Conservation (phyloP, 2,329 filamentous ascomycete genomes). For the Tolypocladium album region DNA sequence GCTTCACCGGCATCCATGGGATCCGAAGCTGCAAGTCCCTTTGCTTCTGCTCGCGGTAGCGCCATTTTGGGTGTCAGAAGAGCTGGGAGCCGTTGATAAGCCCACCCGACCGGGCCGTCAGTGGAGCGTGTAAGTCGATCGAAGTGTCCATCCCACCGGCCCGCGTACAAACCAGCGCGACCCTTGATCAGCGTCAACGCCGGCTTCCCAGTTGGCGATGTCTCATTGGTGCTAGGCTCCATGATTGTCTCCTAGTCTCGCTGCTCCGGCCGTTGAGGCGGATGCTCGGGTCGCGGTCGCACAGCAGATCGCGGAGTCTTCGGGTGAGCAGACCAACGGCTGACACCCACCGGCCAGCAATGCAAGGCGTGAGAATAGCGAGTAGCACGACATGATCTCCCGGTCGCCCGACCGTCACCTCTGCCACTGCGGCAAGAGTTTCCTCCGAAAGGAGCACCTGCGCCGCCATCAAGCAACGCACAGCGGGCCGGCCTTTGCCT, state of each 20-base stretch:
- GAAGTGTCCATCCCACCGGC: not conserved
- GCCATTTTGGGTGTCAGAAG: not conserved
- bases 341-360: not conserved
- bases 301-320: not conserved
- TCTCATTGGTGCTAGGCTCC: not conserved
- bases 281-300: not conserved
- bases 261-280: not conserved
- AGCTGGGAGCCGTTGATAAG: not conserved
- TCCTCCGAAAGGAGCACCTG: conserved; percentile 29
- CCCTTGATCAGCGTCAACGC: not conserved
- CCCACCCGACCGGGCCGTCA: not conserved
- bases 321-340: not conserved
- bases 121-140: not conserved
- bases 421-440: conserved; percentile 28
- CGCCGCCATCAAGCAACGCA: conserved; percentile 28
- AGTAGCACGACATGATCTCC: conserved; percentile 2
- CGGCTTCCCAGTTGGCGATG: not conserved
- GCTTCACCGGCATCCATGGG: not conserved
- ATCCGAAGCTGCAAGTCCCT: not conserved
- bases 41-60: not conserved
- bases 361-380: not conserved
- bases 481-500: conserved; percentile 21
- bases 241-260: not conserved
- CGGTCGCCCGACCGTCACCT: conserved; percentile 14
- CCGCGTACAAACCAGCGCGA: not conserved